Conservation (phyloP, 768 basidiomycete genomes). For the Russula ochroleuca region DNA sequence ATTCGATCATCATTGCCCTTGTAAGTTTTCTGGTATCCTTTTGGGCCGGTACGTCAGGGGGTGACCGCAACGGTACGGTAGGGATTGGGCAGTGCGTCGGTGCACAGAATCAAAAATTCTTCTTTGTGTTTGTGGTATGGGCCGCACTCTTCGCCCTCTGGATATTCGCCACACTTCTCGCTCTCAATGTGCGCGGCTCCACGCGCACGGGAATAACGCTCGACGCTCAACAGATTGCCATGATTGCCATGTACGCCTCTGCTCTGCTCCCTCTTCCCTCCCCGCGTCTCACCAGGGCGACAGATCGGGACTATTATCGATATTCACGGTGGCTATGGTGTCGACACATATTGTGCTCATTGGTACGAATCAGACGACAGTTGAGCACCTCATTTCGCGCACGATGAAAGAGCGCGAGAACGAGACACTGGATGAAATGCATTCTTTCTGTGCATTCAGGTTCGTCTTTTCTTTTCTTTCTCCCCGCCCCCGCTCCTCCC, state of each 20-base stretch:
- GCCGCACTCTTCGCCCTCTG: conserved; percentile 56
- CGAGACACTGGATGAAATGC: conserved; percentile 45
- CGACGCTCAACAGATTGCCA: conserved; percentile 66
- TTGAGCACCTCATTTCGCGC: conserved; percentile 64
- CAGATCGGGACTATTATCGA: conserved; percentile 64
- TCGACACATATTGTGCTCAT: conserved; percentile 59
- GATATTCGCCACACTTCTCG: conserved; percentile 56
- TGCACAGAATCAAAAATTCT: conserved; percentile 91
- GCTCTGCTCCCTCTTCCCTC: neutral
- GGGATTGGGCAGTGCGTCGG: conserved; percentile 96
- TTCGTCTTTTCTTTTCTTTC: conserved; percentile 35
- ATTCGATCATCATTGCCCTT: conserved; percentile 90
- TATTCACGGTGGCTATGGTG: conserved; percentile 63
- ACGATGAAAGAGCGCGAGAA: conserved; percentile 64
- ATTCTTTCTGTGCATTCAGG: conserved; percentile 53
- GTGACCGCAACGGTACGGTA: conserved; percentile 29
- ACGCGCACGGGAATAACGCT: conserved; percentile 33
- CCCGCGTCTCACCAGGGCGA: neutral
- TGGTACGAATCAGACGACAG: conserved; percentile 63
- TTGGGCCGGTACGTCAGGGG: neutral
- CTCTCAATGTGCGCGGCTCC: conserved; percentile 41
- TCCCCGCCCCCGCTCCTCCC: neutral
- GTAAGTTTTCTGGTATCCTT: conserved; percentile 40
- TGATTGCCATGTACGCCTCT: conserved; percentile 67
- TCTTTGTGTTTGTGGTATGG: conserved; percentile 76